phyloP scores from a whole-genome alignment of 371 early-diverging fungal genomes.

The Cokeromyces recurvatus region DNA sequence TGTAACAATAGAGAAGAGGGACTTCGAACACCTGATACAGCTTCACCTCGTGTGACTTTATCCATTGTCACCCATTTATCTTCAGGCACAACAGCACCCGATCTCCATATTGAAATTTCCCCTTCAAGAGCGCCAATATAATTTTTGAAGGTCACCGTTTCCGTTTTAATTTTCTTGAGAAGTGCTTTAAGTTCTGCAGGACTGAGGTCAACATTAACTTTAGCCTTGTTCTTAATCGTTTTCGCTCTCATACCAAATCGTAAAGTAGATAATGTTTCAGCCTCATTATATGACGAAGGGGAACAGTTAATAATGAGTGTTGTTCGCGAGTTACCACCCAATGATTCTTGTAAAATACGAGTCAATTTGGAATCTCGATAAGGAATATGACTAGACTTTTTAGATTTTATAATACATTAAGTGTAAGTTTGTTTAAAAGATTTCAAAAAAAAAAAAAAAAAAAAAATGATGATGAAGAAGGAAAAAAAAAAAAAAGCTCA shows the following conservation, averaged over 20 bases:
- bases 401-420: too few relatives aligned
- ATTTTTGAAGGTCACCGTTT: constrained; percentile 71
- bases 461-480: too few relatives aligned
- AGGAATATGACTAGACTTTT: constrained; percentile 91
- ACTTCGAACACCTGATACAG: constrained; percentile 43
- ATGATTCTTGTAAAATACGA: constrained; percentile 96
- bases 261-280: constrained; percentile 92
- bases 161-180: constrained; percentile 82
- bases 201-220: constrained; percentile 90
- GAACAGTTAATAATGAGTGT: constrained; percentile 96
- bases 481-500: constrained; percentile 22
- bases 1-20: constrained; percentile 20
- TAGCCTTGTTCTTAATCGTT: constrained; percentile 97
- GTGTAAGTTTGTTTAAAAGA: too few relatives aligned
- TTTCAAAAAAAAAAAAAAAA: too few relatives aligned
- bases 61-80: constrained; percentile 73
- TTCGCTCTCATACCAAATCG: constrained; percentile 97
- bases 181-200: constrained; percentile 89
- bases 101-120: constrained; percentile 85
- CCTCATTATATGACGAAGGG: constrained; percentile 92
- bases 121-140: constrained; percentile 81
- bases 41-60: constrained; percentile 49
- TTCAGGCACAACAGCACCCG: constrained; percentile 70
- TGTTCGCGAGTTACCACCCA: constrained; percentile 96
- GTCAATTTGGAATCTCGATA: constrained; percentile 99